A percentile compares a stretch with the other conserved stretches of the same genome.
Evolutionary conservation across 345 rosid species (phyloP).

Genomic region (Pistacia atlantica): DNA sequence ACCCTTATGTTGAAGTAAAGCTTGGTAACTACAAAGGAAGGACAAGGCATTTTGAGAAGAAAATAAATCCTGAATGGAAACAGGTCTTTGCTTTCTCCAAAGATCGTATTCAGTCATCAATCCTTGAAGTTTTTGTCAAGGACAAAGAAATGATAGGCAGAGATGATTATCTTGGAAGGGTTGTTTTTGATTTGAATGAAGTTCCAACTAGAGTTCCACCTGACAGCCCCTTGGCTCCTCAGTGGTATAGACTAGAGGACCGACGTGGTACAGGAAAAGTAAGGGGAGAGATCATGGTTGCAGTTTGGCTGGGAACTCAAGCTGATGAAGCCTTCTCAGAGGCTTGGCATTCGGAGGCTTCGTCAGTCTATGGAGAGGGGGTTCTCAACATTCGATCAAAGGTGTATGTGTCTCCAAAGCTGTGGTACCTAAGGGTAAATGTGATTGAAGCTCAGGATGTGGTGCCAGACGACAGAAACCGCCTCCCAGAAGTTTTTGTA

Average conservation of each 20-base stretch:
- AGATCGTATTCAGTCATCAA: slow-evolving; percentile 77
- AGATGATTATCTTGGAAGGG: slow-evolving; percentile 77
- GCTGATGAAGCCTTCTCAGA: slow-evolving; percentile 92
- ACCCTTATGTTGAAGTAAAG: slow-evolving; percentile 90
- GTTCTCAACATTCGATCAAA: slow-evolving; percentile 64
- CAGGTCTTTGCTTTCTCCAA: slow-evolving; percentile 89
- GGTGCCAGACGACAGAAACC: slow-evolving; percentile 59
- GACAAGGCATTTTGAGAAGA: slow-evolving; percentile 74
- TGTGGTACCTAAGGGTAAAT: slow-evolving; percentile 84
- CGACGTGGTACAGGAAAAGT: slow-evolving; percentile 71
- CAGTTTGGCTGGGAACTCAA: slow-evolving; percentile 95
- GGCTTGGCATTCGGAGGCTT: slow-evolving; percentile 82
- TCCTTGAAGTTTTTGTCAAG: slow-evolving; percentile 68
- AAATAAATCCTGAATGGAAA: slow-evolving; percentile 85
- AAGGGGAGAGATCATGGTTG: slow-evolving; percentile 83
- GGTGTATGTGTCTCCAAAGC: slow-evolving; percentile 82
- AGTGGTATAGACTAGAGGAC: slow-evolving; percentile 82
- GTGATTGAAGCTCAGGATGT: slow-evolving; percentile 92
- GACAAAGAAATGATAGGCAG: slow-evolving; percentile 75
- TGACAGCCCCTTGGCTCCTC: slow-evolving; percentile 89
- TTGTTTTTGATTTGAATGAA: slow-evolving; percentile 75
- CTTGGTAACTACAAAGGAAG: slow-evolving; percentile 92
- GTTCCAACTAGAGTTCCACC: slow-evolving; percentile 96
- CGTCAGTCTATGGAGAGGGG: slow-evolving; percentile 69
- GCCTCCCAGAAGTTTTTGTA: slow-evolving; percentile 68